Conservation (phyloP, 306 rosid species). For the Lathyrus oleraceus region DNA sequence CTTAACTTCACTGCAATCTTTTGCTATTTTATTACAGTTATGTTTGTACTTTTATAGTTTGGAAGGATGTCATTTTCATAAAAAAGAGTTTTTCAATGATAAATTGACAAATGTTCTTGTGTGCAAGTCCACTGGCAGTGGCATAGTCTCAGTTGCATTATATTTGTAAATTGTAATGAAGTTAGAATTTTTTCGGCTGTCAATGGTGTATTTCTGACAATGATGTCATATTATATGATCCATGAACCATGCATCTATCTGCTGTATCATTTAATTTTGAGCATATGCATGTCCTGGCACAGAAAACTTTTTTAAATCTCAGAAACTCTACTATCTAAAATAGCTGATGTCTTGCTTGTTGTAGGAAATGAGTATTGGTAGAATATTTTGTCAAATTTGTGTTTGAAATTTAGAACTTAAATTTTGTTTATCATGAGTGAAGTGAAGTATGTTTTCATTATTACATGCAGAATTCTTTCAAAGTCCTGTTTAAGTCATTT, state of each 20-base stretch:
- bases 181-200: slow-evolving; percentile 13
- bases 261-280: slow-evolving; percentile 11
- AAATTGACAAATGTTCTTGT: slow-evolving; percentile 1
- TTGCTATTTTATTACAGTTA: neutral
- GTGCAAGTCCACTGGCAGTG: neutral
- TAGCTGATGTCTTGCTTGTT: slow-evolving; percentile 1
- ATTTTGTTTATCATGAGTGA: neutral
- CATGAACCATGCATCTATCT: neutral
- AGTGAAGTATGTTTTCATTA: neutral
- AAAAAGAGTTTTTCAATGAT: neutral
- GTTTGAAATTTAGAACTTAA: slow-evolving; percentile 12
- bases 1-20: slow-evolving; percentile 4
- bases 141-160: slow-evolving; percentile 1
- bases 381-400: slow-evolving; percentile 4
- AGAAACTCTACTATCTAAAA: neutral
- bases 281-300: neutral
- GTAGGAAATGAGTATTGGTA: slow-evolving; percentile 16
- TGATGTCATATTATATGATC: neutral
- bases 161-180: slow-evolving; percentile 23
- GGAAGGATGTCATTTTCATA: neutral
- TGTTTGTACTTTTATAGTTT: slow-evolving; percentile 6
- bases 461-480: neutral
- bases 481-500: slow-evolving; percentile 1
- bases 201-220: neutral
- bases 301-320: neutral